These are phyloP conservation scores for Raffaelea ambrosiae DNA, from an alignment of 2,329 filamentous ascomycete genomes.

Conservation along the genomic window DNA sequence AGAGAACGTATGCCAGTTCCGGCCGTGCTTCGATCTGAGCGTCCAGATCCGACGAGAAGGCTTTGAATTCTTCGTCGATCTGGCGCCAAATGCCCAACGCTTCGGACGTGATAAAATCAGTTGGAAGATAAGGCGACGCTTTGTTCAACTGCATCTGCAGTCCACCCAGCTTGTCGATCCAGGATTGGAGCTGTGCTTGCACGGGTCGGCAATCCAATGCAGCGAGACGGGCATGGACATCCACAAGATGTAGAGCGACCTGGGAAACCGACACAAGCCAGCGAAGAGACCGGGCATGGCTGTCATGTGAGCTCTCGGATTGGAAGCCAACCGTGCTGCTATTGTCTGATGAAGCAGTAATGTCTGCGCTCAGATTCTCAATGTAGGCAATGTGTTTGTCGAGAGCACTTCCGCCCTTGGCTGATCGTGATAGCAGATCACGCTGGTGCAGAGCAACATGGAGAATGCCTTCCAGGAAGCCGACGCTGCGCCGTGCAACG, in stretches of 20 bases:
- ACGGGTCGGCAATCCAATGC: conserved; percentile 36
- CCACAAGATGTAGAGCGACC: conserved; percentile 52
- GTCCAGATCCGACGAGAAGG: conserved; percentile 32
- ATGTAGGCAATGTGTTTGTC: conserved; percentile 9
- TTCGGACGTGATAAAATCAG: conserved; percentile 35
- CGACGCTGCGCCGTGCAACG: conserved; percentile 70
- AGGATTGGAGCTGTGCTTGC: conserved; percentile 36
- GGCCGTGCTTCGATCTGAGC: conserved; percentile 38
- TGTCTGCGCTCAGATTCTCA: conserved; percentile 1
- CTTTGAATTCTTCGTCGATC: conserved; percentile 26
- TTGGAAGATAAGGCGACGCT: conserved; percentile 39
- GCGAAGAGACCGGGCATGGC: conserved; percentile 20
- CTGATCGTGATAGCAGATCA: conserved; percentile 28
- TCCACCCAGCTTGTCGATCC: conserved; percentile 26
- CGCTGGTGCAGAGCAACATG: conserved; percentile 56
- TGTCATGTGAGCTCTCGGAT: background rate
- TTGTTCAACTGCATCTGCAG: conserved; percentile 30
- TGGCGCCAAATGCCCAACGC: conserved; percentile 24
- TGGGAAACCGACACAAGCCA: conserved; percentile 67
- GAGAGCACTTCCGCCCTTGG: conserved; percentile 1
- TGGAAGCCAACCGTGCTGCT: background rate
- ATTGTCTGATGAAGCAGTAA: background rate
- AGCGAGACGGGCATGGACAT: conserved; percentile 59
- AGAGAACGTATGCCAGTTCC: conserved; percentile 54
- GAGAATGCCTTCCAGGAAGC: conserved; percentile 80